A percentile compares a stretch with the other conserved stretches of the same genome.
phyloP scores from a whole-genome alignment of 257 asterid genomes.

The Solanum chiquidenum region DNA sequence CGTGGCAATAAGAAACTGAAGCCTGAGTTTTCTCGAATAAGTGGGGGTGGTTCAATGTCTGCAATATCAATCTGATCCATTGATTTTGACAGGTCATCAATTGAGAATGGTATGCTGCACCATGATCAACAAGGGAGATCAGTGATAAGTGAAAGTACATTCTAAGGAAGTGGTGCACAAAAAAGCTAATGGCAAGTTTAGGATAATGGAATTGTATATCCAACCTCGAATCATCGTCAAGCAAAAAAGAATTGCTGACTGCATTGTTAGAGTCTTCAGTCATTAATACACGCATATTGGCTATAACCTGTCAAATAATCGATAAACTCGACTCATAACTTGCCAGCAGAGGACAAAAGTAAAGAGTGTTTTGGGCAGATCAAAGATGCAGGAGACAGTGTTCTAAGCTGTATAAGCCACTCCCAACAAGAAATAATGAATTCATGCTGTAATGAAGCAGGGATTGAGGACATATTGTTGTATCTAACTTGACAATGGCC shows the following conservation, averaged over 20 bases:
- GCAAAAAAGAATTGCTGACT: conserved; percentile 93
- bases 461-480: background rate
- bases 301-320: conserved; percentile 53
- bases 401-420: background rate
- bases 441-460: background rate
- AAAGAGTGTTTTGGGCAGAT: background rate
- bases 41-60: conserved; percentile 98
- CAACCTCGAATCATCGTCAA: conserved; percentile 97
- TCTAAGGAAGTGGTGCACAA: background rate
- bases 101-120: conserved; percentile 97
- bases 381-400: background rate
- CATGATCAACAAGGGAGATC: background rate
- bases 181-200: background rate
- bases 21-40: conserved; percentile 91
- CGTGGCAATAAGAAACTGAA: conserved; percentile 88
- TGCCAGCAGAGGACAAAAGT: background rate
- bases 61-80: conserved; percentile 80
- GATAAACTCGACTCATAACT: background rate
- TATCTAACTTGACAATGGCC: background rate
- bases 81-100: conserved; percentile 93
- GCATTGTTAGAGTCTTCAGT: conserved; percentile 97
- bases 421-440: background rate
- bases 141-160: background rate
- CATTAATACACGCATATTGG: conserved; percentile 84
- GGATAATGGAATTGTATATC: conserved; percentile 5